A percentile compares a stretch with the other conserved stretches of the same genome.
These are phyloP conservation scores for Wickerhamomyces hampshirensis DNA, from an alignment of 805 yeast genomes.

Conservation along the genomic window DNA sequence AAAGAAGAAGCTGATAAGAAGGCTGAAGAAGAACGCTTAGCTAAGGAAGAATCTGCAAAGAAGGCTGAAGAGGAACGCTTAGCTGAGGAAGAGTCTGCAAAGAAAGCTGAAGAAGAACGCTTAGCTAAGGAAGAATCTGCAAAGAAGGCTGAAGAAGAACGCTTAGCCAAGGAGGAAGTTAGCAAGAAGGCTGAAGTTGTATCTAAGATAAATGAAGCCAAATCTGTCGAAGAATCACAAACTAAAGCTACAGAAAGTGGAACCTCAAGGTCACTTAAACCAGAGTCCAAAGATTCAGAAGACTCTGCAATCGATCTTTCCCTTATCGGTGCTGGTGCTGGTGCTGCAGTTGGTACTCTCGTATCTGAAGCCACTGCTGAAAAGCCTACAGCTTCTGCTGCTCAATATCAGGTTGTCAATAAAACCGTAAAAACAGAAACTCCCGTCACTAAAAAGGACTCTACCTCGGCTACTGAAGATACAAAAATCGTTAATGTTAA, in stretches of 20 bases:
- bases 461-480: conserved; percentile 1
- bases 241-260: conserved; percentile 4
- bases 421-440: too few species aligned
- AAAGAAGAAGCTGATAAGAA: conserved; percentile 9
- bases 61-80: conserved; percentile 3
- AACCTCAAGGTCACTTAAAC: conserved; percentile 1
- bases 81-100: not conserved
- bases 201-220: too few species aligned
- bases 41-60: conserved; percentile 3
- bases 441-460: conserved; percentile 3
- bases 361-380: conserved; percentile 10
- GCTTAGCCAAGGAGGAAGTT: not conserved
- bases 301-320: too few species aligned
- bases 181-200: conserved; percentile 1
- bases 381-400: conserved; percentile 1
- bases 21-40: conserved; percentile 7
- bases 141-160: conserved; percentile 3
- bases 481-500: too few species aligned
- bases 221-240: too few species aligned
- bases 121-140: conserved; percentile 5
- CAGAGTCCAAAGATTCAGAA: not conserved
- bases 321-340: conserved; percentile 10
- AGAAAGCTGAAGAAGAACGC: conserved; percentile 3
- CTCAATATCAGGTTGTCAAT: conserved; percentile 2
- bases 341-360: conserved; percentile 11